Evolutionary conservation across 129 eudicot genomes (phyloP).

Genomic region (Helichrysum umbraculigerum): DNA sequence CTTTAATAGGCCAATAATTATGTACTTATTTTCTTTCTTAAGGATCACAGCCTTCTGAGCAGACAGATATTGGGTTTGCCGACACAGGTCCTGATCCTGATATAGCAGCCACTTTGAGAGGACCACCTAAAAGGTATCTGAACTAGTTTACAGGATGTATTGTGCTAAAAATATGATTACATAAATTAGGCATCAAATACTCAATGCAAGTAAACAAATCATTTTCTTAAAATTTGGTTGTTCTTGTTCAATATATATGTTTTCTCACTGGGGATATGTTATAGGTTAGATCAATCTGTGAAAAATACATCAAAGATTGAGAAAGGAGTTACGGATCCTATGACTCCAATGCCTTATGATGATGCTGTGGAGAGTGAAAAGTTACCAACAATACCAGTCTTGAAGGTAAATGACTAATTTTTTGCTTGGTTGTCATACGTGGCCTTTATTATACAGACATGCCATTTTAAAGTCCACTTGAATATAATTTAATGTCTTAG

Average conservation of each 20-base stretch:
- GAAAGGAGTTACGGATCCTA: conserved; percentile 23
- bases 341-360: conserved; percentile 28
- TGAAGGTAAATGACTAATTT: conserved; percentile 46
- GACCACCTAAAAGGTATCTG: conserved; percentile 76
- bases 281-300: conserved; percentile 66
- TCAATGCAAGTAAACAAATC: conserved; percentile 2
- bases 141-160: neutral
- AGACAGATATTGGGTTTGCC: neutral
- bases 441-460: neutral
- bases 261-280: conserved; percentile 28
- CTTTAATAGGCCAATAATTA: conserved; percentile 15
- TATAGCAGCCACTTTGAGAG: conserved; percentile 40
- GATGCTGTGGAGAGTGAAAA: conserved; percentile 39
- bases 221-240: neutral
- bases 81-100: conserved; percentile 21
- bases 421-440: conserved; percentile 13
- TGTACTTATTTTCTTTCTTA: conserved; percentile 18
- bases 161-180: conserved; percentile 1
- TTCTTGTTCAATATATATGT: neutral
- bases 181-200: neutral
- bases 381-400: conserved; percentile 43
- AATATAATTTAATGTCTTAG: too few relatives aligned
- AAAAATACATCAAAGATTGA: conserved; percentile 39
- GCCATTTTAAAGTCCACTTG: too few relatives aligned
- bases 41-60: conserved; percentile 32